A percentile compares a stretch with the other conserved stretches of the same genome.
phyloP scores from a whole-genome alignment of 352 stramenopile genomes.

The Globisporangium canariense region DNA sequence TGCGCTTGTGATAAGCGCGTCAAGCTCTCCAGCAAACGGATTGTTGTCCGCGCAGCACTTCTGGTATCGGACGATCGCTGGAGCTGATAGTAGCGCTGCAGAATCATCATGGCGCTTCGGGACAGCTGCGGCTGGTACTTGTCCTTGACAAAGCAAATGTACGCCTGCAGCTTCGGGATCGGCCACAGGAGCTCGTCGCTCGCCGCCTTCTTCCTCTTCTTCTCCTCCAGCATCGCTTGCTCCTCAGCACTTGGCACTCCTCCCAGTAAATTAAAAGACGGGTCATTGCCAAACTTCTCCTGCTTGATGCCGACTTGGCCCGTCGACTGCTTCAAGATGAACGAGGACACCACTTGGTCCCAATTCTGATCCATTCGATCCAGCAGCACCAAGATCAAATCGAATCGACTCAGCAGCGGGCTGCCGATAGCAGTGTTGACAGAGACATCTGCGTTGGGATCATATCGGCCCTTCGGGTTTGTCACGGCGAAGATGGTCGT shows the following conservation, averaged over 20 bases:
- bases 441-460: constrained; percentile 86
- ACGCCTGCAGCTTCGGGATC: constrained; percentile 89
- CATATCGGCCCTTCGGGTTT: constrained; percentile 90
- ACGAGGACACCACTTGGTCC: constrained; percentile 93
- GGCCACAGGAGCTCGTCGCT: constrained; percentile 50
- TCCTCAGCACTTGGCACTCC: background rate
- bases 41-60: constrained; percentile 84
- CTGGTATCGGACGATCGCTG: constrained; percentile 63
- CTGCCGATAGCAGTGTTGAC: constrained; percentile 95
- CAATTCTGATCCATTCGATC: constrained; percentile 86
- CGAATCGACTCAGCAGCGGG: constrained; percentile 96
- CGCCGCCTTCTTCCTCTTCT: constrained; percentile 14
- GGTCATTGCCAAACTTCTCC: constrained; percentile 25
- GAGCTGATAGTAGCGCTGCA: constrained; percentile 91
- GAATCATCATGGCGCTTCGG: constrained; percentile 74
- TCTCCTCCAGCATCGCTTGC: constrained; percentile 12
- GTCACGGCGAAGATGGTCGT: constrained; percentile 96
- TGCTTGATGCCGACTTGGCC: constrained; percentile 21
- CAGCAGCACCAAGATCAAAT: constrained; percentile 95
- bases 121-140: constrained; percentile 84
- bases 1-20: constrained; percentile 92
- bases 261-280: constrained; percentile 17
- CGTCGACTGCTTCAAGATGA: constrained; percentile 91
- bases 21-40: constrained; percentile 93
- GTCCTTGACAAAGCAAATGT: constrained; percentile 91